Conservation (phyloP, 2,329 filamentous ascomycete species). For the Macrophomina tecta region DNA sequence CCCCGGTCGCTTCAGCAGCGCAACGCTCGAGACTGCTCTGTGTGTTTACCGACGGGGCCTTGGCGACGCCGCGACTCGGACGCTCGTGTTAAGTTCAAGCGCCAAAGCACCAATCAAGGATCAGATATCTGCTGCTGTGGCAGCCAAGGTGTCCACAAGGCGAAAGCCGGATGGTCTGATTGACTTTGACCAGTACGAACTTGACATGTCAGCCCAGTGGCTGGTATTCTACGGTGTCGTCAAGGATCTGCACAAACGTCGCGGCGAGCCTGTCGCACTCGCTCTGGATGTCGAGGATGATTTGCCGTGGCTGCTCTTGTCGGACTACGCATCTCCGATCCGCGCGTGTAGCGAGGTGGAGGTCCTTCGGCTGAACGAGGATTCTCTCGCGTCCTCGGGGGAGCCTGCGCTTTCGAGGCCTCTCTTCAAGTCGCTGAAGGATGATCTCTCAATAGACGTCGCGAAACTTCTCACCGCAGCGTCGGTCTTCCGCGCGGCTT, state of each 20-base stretch:
- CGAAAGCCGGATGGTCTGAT: constrained; percentile 67
- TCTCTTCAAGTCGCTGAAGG: constrained; percentile 51
- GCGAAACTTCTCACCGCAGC: constrained; percentile 73
- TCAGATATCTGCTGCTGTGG: constrained; percentile 74
- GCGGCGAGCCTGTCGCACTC: constrained; percentile 81
- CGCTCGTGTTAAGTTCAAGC: constrained; percentile 17
- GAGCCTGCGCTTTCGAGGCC: constrained; percentile 33
- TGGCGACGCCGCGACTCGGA: constrained; percentile 27
- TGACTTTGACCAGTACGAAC: constrained; percentile 77
- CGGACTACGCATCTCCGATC: constrained; percentile 80
- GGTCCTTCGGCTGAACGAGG: constrained; percentile 71
- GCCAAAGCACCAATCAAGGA: constrained; percentile 70
- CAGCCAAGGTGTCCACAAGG: constrained; percentile 70
- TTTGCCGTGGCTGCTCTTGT: constrained; percentile 82
- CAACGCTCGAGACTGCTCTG: constrained; percentile 83
- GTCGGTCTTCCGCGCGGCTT: constrained; percentile 70
- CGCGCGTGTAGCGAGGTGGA: constrained; percentile 82
- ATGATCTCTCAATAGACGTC: constrained; percentile 60
- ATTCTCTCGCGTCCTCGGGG: constrained; percentile 45
- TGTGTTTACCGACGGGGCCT: constrained; percentile 75
- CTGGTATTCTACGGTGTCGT: constrained; percentile 85
- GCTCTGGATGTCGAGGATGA: constrained; percentile 73
- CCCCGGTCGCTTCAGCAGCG: constrained; percentile 79
- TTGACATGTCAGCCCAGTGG: constrained; percentile 83
- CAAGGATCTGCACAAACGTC: constrained; percentile 82